Base-by-base conservation (phyloP, 768 basidiomycete genomes). In the Candolleomyces eurysporus region DNA sequence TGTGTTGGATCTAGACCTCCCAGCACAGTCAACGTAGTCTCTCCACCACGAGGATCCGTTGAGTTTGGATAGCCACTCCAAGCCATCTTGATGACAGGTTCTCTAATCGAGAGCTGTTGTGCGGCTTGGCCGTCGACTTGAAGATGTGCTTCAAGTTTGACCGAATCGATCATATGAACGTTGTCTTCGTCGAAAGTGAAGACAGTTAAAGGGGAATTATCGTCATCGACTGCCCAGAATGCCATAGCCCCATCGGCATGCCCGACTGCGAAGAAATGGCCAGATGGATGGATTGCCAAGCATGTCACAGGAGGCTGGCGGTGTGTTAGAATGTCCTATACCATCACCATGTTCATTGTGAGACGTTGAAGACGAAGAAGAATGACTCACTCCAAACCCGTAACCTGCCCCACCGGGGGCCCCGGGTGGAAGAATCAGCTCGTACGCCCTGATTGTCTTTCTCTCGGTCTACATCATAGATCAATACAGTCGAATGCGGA, bases 51-150 rank as follows among this genome's bases (percentile, higher is more conserved):
- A 53, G 85, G 79, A 76, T 88, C 86, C 4, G 79, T 68, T 2
- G 85, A 84, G 67, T 88, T 86, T 0, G 87, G 77, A 71, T 89
- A 93, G 0, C 84, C 82, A 59, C 89, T 90, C 94, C 94, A 97
- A 0, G 89, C 78, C 5, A 96, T 77, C 69, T 91, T 94, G 80
- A 91, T 94, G 39, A 97, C 84, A 4, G 94, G 91, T 67, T 95
- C 93, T 65, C 87, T 64, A 63, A 21, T 73, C 67, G 30, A 64
- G 55, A 63, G 55, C 4, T 61, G 56, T 7, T 65, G 50, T 17
- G 67, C 63, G 11, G 65, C 63, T 8, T 65, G 66, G 5, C 62
- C 58, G 26, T 66, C 31, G n/a, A 67, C 58, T 3, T 68, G 67
- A 4, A 79, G 69, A 22, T 75, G 70, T 39, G 76, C 68, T 58